phyloP scores from a whole-genome alignment of 208 protist species.

The Leishmania martiniquensis region DNA sequence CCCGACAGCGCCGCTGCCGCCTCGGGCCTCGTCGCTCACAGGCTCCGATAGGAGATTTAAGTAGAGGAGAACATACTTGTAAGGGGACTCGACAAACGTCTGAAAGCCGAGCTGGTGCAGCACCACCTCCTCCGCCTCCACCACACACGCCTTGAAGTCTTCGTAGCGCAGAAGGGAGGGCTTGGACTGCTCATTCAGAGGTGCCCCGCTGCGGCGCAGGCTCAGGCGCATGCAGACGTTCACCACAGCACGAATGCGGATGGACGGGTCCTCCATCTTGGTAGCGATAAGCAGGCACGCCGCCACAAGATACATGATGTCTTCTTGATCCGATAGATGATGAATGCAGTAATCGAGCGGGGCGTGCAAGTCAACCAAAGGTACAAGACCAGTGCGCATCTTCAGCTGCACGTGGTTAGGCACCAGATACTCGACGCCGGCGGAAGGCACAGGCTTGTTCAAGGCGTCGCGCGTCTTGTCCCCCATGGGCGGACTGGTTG shows the following conservation, averaged over 20 bases:
- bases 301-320: slow-evolving; percentile 70
- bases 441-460: slow-evolving; percentile 1
- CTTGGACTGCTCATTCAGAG: slow-evolving; percentile 34
- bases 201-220: slow-evolving; percentile 36
- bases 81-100: slow-evolving; percentile 78
- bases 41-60: slow-evolving; percentile 58
- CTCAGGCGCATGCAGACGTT: slow-evolving; percentile 65
- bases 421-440: slow-evolving; percentile 52
- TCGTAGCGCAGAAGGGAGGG: slow-evolving; percentile 39
- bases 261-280: slow-evolving; percentile 72
- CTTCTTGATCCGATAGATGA: slow-evolving; percentile 62
- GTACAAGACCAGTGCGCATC: slow-evolving; percentile 50
- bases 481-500: neutral
- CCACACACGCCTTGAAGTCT: slow-evolving; percentile 71
- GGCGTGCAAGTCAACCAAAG: slow-evolving; percentile 67
- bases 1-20: neutral
- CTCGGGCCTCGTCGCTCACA: neutral
- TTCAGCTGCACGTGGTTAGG: slow-evolving; percentile 50
- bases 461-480: slow-evolving; percentile 14
- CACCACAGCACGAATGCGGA: slow-evolving; percentile 64
- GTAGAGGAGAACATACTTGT: slow-evolving; percentile 79
- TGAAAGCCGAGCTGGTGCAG: slow-evolving; percentile 84
- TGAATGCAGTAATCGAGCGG: slow-evolving; percentile 80
- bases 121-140: slow-evolving; percentile 74
- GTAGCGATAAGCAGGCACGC: slow-evolving; percentile 82